Conservation (phyloP, 495 filamentous ascomycete genomes). For the Aspergillus affinis region DNA sequence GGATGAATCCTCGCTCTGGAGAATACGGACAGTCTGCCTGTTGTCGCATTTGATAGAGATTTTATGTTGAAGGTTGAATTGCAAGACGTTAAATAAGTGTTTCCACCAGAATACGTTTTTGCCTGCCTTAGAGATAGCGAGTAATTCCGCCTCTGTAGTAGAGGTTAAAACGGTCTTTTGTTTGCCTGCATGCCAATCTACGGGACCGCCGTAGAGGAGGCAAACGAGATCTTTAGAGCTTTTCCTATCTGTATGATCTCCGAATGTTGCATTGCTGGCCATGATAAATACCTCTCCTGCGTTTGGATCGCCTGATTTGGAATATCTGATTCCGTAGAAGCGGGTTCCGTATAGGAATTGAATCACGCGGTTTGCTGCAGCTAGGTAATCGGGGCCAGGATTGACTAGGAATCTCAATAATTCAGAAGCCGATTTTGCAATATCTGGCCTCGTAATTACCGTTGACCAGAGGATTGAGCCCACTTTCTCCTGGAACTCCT, state of each 20-base stretch:
- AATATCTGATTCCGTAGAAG: no score
- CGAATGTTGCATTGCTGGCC: conserved; percentile 3
- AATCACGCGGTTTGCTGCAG: conserved; percentile 12
- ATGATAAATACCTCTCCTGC: background rate
- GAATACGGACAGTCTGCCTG: background rate
- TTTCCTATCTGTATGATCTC: conserved; percentile 18
- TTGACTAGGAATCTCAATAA: conserved; percentile 24
- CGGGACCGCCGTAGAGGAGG: conserved; percentile 15
- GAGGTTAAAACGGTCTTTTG: conserved; percentile 24
- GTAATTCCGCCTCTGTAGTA: conserved; percentile 21
- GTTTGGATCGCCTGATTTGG: background rate
- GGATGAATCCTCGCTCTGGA: background rate
- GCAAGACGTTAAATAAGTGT: conserved; percentile 3
- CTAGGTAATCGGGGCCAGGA: conserved; percentile 16
- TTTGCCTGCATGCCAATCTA: conserved; percentile 26
- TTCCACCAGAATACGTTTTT: conserved; percentile 14
- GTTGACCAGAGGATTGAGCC: conserved; percentile 8
- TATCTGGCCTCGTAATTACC: conserved; percentile 23
- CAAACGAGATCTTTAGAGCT: conserved; percentile 22
- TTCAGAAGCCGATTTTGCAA: conserved; percentile 12
- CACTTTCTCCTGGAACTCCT: no score
- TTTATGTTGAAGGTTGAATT: background rate
- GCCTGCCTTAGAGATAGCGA: conserved; percentile 12
- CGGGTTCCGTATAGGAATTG: background rate
- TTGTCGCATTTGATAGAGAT: conserved; percentile 2